Percentiles rank a stretch among this genome's conserved stretches.
phyloP scores from a whole-genome alignment of 139 green algal species.

The Chlorella vulgaris region DNA sequence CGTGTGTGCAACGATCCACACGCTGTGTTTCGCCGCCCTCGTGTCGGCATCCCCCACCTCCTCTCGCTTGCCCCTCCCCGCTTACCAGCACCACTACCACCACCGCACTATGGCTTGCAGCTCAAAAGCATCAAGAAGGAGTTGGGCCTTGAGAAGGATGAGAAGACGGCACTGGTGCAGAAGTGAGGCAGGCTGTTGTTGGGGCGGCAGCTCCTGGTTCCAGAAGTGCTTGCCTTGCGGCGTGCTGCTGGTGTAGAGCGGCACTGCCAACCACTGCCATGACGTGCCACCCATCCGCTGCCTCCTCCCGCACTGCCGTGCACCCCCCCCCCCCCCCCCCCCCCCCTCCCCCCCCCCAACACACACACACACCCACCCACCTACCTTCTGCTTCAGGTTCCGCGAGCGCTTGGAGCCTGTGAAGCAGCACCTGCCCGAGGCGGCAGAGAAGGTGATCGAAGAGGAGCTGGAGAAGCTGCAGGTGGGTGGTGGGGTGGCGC shows the following conservation, averaged over 20 bases:
- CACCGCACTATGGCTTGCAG: constrained; percentile 51
- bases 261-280: no score
- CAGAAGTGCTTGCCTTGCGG: no score
- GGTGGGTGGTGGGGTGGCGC: background rate
- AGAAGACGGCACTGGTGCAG: constrained; percentile 91
- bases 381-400: constrained; percentile 37
- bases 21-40: no score
- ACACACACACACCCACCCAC: no score
- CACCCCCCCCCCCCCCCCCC: no score
- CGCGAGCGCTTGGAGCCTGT: constrained; percentile 51
- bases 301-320: no score
- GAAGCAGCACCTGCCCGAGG: constrained; percentile 44
- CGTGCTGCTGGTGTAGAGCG: no score
- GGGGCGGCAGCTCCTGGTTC: background rate
- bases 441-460: constrained; percentile 69
- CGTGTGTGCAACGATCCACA: no score
- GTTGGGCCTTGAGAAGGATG: constrained; percentile 97
- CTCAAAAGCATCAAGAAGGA: constrained; percentile 97
- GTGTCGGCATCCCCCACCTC: background rate
- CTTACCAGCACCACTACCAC: background rate
- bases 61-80: background rate
- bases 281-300: no score
- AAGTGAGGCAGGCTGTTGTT: constrained; percentile 48
- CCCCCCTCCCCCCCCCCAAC: no score
- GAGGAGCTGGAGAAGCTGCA: constrained; percentile 94